These are phyloP conservation scores for Geotrichum australiense DNA, from an alignment of 1,139 yeast species.

Conservation along the genomic window DNA sequence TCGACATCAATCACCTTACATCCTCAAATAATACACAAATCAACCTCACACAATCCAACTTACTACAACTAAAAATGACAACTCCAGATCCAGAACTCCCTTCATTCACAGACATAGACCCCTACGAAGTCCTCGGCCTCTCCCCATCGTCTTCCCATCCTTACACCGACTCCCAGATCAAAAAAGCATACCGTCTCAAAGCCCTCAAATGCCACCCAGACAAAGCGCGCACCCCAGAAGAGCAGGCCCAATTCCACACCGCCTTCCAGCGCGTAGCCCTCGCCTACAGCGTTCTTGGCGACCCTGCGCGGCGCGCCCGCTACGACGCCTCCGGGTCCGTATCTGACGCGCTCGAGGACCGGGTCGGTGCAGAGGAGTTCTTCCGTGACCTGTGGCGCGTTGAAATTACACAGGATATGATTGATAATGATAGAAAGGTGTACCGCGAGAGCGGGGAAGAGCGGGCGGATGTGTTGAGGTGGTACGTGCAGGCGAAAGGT, in stretches of 20 bases:
- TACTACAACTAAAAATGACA: slow-evolving; percentile 7
- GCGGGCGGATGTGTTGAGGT: slow-evolving; percentile 51
- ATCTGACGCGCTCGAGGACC: slow-evolving; percentile 42
- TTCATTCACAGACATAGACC: slow-evolving; percentile 42
- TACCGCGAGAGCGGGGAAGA: slow-evolving; percentile 67
- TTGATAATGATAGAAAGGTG: slow-evolving; percentile 57
- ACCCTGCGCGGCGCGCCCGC: slow-evolving; percentile 46
- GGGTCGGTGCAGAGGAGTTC: slow-evolving; percentile 43
- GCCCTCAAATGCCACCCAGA: slow-evolving; percentile 78
- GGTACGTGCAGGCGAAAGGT: slow-evolving; percentile 57
- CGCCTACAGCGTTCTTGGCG: slow-evolving; percentile 65
- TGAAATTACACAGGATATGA: slow-evolving; percentile 64
- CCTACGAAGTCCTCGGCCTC: slow-evolving; percentile 52
- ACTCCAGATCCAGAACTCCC: slow-evolving; percentile 12
- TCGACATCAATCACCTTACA: no score
- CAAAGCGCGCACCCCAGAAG: slow-evolving; percentile 43
- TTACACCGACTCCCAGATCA: slow-evolving; percentile 51
- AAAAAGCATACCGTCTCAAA: slow-evolving; percentile 61
- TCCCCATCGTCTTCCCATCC: slow-evolving; percentile 29
- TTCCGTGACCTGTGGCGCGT: slow-evolving; percentile 47
- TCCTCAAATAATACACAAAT: not conserved
- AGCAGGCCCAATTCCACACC: slow-evolving; percentile 36
- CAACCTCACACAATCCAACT: not conserved
- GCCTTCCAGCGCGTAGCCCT: slow-evolving; percentile 65
- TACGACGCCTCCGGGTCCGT: slow-evolving; percentile 59